Conservation (phyloP, 2,329 filamentous ascomycete species). For the Arthroderma uncinatum region DNA sequence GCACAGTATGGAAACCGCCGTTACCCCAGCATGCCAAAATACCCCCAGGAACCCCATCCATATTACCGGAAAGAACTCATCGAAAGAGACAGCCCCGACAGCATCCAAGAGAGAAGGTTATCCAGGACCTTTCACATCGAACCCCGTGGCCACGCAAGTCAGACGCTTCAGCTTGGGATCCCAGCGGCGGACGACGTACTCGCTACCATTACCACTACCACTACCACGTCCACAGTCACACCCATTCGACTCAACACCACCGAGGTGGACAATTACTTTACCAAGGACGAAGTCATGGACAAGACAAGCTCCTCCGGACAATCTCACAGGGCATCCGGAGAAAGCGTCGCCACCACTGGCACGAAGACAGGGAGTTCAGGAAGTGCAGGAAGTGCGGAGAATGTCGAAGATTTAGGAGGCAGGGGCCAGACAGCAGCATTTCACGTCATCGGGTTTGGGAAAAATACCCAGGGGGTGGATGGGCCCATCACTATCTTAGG, state of each 20-base stretch:
- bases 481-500: neutral
- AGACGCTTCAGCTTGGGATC: neutral
- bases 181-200: neutral
- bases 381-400: neutral
- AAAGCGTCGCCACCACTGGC: neutral
- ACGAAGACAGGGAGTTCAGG: neutral
- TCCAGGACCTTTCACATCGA: neutral
- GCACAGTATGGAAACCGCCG: neutral
- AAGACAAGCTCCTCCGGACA: neutral
- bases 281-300: neutral
- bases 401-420: neutral
- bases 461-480: neutral
- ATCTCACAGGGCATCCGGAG: neutral
- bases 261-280: neutral
- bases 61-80: neutral
- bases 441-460: neutral
- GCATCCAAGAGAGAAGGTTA: neutral
- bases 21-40: neutral
- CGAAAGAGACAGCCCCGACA: neutral
- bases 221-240: slow-evolving; percentile 11
- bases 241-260: neutral
- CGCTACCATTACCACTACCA: slow-evolving; percentile 32
- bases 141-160: neutral
- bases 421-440: neutral
- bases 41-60: neutral